Evolutionary conservation across 192 early-diverging fungal genomes (phyloP), one percentile per base, ranked within the genome.

Genomic region (Coemansia sp.): DNA sequence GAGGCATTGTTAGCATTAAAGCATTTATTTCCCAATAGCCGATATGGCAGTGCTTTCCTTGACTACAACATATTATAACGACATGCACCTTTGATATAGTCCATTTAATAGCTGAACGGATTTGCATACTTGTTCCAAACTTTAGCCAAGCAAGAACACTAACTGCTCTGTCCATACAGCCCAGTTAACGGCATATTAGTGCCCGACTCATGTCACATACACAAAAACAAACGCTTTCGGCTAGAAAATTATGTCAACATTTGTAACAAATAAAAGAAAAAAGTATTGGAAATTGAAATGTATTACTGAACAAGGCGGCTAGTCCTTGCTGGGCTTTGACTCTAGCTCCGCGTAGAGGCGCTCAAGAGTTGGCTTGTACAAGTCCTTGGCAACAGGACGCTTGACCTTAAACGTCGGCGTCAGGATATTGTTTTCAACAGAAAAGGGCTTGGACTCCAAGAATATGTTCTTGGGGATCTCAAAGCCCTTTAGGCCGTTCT

Each of bases 361-460:
- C 60, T 39, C 60, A n/a, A 90, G 76, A 9, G 64, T 60, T 9
- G 68, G 50, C 38, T 76, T 55, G 76, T 89, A 90, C 18, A 57
- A 44, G 36, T 82, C 67, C 65, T 75, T 78, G 44, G 84, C 85
- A 31, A 57, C 66, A 2, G 78, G 70, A 10, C 88, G 85, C 75
- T 90, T 90, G 46, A 89, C 73, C 78, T 92, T 92, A 62, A 89
- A 85, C 7, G 92, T 93, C 1, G 94, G 94, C 1, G 95, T 95
- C 73, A 97, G 80, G 11, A 93, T 83, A 11, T 87, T 88, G 64
- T 95, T 94, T 68, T 95, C 94, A 36, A 94, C 77, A 0, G 90
- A 78, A 76, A 95, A 95, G 31, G 88, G 81, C 18, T 88, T 84
- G 1, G 81, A 38, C 70, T 93, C 89, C 18, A 97, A 70, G 40